Conservation (phyloP, 75 land plant species). For the Isoetes taiwanensis region DNA sequence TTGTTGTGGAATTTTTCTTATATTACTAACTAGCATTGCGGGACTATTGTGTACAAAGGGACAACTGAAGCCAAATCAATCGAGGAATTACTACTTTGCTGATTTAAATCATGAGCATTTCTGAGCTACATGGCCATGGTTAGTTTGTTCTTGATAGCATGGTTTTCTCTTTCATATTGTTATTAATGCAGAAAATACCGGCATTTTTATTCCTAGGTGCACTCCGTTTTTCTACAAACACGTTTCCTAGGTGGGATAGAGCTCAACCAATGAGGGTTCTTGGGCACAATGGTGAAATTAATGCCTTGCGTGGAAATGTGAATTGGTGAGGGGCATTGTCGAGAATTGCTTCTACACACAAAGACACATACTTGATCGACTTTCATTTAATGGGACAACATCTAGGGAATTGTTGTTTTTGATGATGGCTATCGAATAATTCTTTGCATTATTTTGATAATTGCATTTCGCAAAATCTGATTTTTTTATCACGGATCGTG, state of each 20-base stretch:
- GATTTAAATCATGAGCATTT: constrained; percentile 84
- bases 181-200: background rate
- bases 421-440: too few relatives aligned
- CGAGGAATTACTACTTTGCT: constrained; percentile 66
- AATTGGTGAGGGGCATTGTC: constrained; percentile 91
- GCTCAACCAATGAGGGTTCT: constrained; percentile 98
- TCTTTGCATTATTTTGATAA: too few relatives aligned
- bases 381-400: too few relatives aligned
- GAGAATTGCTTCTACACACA: too few relatives aligned
- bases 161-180: too few relatives aligned
- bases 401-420: too few relatives aligned
- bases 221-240: constrained; percentile 98
- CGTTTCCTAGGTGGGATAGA: constrained; percentile 99
- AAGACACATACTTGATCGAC: too few relatives aligned
- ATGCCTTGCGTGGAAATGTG: constrained; percentile 90
- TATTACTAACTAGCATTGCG: constrained; percentile 19
- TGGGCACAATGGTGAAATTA: constrained; percentile 98
- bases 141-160: constrained; percentile 34
- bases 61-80: constrained; percentile 81
- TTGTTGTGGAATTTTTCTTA: background rate
- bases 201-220: constrained; percentile 35
- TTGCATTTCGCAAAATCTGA: too few relatives aligned
- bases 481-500: too few relatives aligned
- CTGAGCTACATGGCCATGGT: constrained; percentile 99
- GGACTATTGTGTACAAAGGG: constrained; percentile 98